A percentile compares a stretch with the other conserved stretches of the same genome.
Conservation (phyloP, 257 asterid genomes). For the Solanum gandarillasii region DNA sequence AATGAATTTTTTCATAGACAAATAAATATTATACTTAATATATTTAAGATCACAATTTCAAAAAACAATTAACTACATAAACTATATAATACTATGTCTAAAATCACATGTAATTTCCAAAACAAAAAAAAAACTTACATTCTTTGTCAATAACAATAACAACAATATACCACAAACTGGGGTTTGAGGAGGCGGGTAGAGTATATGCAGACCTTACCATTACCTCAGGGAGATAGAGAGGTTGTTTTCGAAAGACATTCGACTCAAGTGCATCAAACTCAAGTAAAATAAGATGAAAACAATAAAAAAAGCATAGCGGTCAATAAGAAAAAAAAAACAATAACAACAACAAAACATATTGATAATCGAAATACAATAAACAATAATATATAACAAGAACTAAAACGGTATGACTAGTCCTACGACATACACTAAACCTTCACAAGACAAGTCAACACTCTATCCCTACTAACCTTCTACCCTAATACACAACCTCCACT, state of each 20-base stretch:
- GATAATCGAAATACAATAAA: too few relatives aligned
- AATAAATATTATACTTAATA: not conserved
- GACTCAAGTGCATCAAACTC: not conserved
- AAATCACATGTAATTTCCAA: not conserved
- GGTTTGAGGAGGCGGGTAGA: too few relatives aligned
- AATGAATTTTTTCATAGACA: not conserved
- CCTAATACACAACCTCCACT: not conserved
- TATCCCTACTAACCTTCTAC: too few relatives aligned
- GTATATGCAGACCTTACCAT: too few relatives aligned
- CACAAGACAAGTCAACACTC: not conserved
- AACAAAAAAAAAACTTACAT: too few relatives aligned
- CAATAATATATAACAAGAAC: not conserved
- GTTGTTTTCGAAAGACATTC: rapidly evolving
- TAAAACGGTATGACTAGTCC: not conserved
- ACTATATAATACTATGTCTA: not conserved
- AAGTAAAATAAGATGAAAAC: too few relatives aligned
- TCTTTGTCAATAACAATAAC: not conserved
- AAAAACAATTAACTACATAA: not conserved
- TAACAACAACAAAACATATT: not conserved
- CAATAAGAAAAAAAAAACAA: not conserved
- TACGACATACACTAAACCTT: not conserved
- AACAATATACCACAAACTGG: too few relatives aligned
- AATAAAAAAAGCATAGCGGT: too few relatives aligned
- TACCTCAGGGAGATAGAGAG: not conserved
- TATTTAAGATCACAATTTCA: not conserved